These are phyloP conservation scores for Saitozyma sp. DNA, from an alignment of 768 basidiomycete genomes.

Conservation along the genomic window DNA sequence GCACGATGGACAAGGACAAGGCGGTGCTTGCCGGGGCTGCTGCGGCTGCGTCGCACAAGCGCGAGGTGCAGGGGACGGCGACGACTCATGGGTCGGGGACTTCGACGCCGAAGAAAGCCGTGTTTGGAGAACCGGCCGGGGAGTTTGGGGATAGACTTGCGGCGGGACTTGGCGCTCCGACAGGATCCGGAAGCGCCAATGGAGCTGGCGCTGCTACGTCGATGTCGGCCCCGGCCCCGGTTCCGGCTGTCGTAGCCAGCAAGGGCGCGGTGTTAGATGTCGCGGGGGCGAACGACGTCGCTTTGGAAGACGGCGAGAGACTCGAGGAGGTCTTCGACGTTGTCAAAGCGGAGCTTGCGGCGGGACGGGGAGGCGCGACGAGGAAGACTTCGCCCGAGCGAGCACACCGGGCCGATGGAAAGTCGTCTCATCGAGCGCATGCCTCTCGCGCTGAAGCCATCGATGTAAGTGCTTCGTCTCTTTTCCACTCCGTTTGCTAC, in stretches of 20 bases:
- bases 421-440: slow-evolving; percentile 10
- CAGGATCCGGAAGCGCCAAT: background rate
- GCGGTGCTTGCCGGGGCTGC: slow-evolving; percentile 78
- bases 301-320: slow-evolving; percentile 39
- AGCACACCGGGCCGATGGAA: background rate
- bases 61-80: slow-evolving; percentile 41
- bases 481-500: background rate
- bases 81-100: slow-evolving; percentile 1
- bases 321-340: slow-evolving; percentile 74
- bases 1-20: slow-evolving; percentile 67
- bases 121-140: slow-evolving; percentile 18
- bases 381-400: background rate
- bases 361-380: slow-evolving; percentile 53
- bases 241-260: slow-evolving; percentile 1
- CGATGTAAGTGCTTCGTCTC: slow-evolving; percentile 26
- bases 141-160: background rate
- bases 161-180: no score
- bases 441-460: slow-evolving; percentile 31
- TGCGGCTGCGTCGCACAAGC: slow-evolving; percentile 79
- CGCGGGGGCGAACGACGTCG: background rate
- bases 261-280: background rate
- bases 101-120: slow-evolving; percentile 9
- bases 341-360: slow-evolving; percentile 79
- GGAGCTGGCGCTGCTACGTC: background rate
- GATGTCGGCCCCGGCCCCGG: background rate